Percentiles rank a stretch among this genome's conserved stretches.
These are phyloP conservation scores for Coemansia sp. DNA, from an alignment of 192 early-diverging fungal genomes.

Conservation along the genomic window DNA sequence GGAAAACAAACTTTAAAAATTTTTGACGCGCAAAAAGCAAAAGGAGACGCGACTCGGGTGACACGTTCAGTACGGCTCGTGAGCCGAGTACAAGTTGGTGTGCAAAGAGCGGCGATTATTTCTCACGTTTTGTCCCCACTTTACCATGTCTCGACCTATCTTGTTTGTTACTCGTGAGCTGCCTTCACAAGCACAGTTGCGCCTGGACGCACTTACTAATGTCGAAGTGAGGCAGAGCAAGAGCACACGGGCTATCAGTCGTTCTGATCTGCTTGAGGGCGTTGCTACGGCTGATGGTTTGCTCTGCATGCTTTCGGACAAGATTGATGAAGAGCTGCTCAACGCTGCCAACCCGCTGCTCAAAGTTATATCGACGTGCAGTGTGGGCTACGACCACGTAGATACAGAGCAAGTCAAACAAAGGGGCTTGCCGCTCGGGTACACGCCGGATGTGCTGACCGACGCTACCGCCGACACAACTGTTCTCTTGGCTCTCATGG, in stretches of 20 bases:
- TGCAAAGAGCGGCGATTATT: too few species aligned
- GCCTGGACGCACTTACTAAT: conserved; percentile 46
- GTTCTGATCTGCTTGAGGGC: conserved; percentile 51
- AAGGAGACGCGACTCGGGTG: background rate
- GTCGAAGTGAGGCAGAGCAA: conserved; percentile 63
- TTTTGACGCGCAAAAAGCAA: conserved; percentile 1
- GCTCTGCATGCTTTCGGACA: conserved; percentile 71
- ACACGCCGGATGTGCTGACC: conserved; percentile 86
- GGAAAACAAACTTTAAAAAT: background rate
- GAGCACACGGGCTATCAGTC: conserved; percentile 53
- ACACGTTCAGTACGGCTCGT: background rate
- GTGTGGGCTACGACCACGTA: conserved; percentile 84
- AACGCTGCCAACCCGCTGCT: conserved; percentile 64
- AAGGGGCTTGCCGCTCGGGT: conserved; percentile 63
- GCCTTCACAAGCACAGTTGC: conserved; percentile 40
- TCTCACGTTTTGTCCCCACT: background rate
- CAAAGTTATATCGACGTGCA: conserved; percentile 74
- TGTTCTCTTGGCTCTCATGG: conserved; percentile 71
- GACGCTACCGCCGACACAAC: conserved; percentile 86
- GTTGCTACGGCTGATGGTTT: conserved; percentile 58
- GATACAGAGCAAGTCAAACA: conserved; percentile 55
- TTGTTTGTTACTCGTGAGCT: conserved; percentile 58
- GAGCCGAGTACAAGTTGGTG: background rate
- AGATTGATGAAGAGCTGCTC: conserved; percentile 65
- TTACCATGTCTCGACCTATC: conserved; percentile 16